These are phyloP conservation scores for Malus hybrid DNA, from an alignment of 331 rosid genomes.

Conservation along the genomic window DNA sequence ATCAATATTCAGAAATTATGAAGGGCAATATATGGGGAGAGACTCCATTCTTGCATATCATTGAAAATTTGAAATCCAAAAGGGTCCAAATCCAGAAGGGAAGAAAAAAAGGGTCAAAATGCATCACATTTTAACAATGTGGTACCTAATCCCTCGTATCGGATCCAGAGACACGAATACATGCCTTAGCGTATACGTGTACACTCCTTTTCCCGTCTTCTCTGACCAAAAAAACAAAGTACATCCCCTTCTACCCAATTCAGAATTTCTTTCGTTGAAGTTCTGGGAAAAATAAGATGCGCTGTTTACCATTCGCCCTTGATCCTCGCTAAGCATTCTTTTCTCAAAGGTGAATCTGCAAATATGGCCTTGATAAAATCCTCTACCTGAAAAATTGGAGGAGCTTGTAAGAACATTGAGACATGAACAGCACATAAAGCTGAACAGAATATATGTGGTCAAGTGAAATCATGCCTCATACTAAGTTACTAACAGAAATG, in stretches of 20 bases:
- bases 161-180: not conserved
- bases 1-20: no score
- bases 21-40: no score
- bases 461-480: not conserved
- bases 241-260: not conserved
- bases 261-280: not conserved
- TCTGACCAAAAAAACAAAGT: not conserved
- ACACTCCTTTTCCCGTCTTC: no score
- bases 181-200: not conserved
- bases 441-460: not conserved
- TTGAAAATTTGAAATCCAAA: no score
- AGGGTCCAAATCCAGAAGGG: no score
- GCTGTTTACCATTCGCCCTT: constrained; percentile 30
- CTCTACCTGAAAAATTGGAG: constrained; percentile 41
- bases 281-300: not conserved
- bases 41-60: no score
- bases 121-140: no score
- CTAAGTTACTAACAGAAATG: not conserved
- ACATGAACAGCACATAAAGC: not conserved
- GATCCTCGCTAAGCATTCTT: constrained; percentile 79
- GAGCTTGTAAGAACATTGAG: not conserved
- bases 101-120: no score
- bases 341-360: constrained; percentile 75
- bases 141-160: not conserved
- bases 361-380: constrained; percentile 84